Conservation (phyloP, 2,329 filamentous ascomycete genomes). For the Botrytis elliptica region DNA sequence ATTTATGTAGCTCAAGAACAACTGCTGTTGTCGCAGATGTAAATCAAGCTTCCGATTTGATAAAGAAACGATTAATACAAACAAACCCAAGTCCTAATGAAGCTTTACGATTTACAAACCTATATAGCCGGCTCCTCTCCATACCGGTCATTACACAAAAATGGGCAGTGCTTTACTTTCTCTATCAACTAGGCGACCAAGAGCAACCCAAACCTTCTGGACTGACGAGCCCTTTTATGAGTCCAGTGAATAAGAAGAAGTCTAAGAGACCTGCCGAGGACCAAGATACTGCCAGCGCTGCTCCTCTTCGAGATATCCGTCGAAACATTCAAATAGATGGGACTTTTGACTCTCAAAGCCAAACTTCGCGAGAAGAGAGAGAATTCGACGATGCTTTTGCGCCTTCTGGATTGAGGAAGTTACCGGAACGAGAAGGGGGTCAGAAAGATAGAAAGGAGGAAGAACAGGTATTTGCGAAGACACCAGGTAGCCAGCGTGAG, state of each 20-base stretch:
- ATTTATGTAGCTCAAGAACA: slow-evolving; percentile 30
- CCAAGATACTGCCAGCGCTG: slow-evolving; percentile 15
- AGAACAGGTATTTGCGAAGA: slow-evolving; percentile 35
- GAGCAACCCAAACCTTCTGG: slow-evolving; percentile 27
- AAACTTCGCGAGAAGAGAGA: slow-evolving; percentile 43
- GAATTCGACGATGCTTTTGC: slow-evolving; percentile 50
- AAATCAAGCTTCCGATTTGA: slow-evolving; percentile 89
- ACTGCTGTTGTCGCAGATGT: slow-evolving; percentile 52
- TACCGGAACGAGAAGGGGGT: slow-evolving; percentile 38
- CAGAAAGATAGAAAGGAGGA: slow-evolving; percentile 38
- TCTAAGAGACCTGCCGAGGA: neutral
- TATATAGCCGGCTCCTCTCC: slow-evolving; percentile 86
- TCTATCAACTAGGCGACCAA: slow-evolving; percentile 71
- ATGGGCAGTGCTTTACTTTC: slow-evolving; percentile 92
- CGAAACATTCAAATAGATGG: slow-evolving; percentile 27
- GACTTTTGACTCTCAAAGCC: slow-evolving; percentile 37
- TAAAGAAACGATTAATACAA: slow-evolving; percentile 82
- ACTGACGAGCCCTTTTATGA: slow-evolving; percentile 39
- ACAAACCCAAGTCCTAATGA: slow-evolving; percentile 71
- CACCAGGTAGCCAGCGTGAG: slow-evolving; percentile 32
- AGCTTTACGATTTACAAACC: slow-evolving; percentile 81
- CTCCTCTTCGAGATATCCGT: slow-evolving; percentile 12
- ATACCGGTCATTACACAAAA: slow-evolving; percentile 92
- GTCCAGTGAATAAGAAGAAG: slow-evolving; percentile 31
- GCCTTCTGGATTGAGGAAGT: slow-evolving; percentile 47